Base-by-base conservation (phyloP, 1,284 basidiomycete species). In the Ustilago shanxiensis region DNA sequence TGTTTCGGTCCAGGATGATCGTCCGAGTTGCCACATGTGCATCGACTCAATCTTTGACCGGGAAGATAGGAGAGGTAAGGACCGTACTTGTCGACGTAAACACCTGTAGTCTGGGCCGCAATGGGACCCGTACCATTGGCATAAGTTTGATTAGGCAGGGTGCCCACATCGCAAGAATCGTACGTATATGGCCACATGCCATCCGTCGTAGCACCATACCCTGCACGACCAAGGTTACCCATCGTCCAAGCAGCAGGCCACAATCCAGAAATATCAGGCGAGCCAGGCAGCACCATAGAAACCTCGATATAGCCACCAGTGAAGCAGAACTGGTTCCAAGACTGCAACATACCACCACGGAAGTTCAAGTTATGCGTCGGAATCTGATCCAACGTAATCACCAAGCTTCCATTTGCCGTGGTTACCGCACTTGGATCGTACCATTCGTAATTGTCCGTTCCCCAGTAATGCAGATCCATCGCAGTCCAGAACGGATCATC, bases 141-240 rank as follows among this genome's bases (percentile, higher is more conserved):
- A 51, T 64, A 79, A 10, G 83, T 85, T 63, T 85, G 84, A 52
- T 85, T 83, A 8, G 73, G 65, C 22, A 83, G 55, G 5, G 81
- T 84, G 7, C 85, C 85, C 24, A 81, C 79, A 65, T 86, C 85
- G 57, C 85, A 86, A 2, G 63, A 31, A 39, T 84, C 79, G 85
- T 94, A 85, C 13, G 79, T 81, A 60, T 82, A 86, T 1, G 84
- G 84, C 84, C 84, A 86, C 54, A 80, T 70, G 1, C 85, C 83
- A 20, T 86, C 79, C 2, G 92, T 92, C 0, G 92, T 91, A 0
- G 92, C 93, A 22, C 91, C 89, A 84, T 93, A 92, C 3, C 94
- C 94, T 0, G 94, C 91, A 58, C 94, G 88, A 1, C 91, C 94
- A 3, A 97, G 89, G 35, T 85, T 85, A 59, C 84, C 84, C 82